Conservation (phyloP, 768 basidiomycete genomes). For the Suillus subalutaceus region DNA sequence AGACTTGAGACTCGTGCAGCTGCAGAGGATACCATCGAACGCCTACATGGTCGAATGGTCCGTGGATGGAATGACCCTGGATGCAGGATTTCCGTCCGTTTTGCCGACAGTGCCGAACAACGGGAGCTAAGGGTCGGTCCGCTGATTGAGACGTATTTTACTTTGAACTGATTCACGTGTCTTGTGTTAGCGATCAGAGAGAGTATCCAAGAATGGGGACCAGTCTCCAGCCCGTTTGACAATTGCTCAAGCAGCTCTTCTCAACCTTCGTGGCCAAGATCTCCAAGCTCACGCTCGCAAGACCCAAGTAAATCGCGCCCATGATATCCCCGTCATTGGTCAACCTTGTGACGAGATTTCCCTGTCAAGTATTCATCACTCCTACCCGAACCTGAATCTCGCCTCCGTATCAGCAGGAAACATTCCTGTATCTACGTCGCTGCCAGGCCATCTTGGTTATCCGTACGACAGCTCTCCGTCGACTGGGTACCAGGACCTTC, state of each 20-base stretch:
- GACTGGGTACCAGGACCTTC: slow-evolving; percentile 17
- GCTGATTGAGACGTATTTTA: slow-evolving; percentile 5
- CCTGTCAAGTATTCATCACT: slow-evolving; percentile 9
- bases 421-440: slow-evolving; percentile 22
- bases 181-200: slow-evolving; percentile 57
- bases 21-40: slow-evolving; percentile 77
- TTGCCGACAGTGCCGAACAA: slow-evolving; percentile 79
- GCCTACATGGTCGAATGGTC: slow-evolving; percentile 79
- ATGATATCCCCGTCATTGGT: slow-evolving; percentile 13
- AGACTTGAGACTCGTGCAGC: slow-evolving; percentile 73
- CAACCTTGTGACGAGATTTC: slow-evolving; percentile 8
- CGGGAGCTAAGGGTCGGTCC: slow-evolving; percentile 69
- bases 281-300: slow-evolving; percentile 26
- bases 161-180: slow-evolving; percentile 8
- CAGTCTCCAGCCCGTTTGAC: slow-evolving; percentile 66
- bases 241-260: slow-evolving; percentile 76
- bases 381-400: slow-evolving; percentile 3
- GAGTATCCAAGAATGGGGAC: slow-evolving; percentile 61
- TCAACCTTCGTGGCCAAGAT: slow-evolving; percentile 75
- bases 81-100: slow-evolving; percentile 76
- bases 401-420: slow-evolving; percentile 8
- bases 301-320: slow-evolving; percentile 14
- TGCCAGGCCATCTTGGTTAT: slow-evolving; percentile 26
- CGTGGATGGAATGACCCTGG: slow-evolving; percentile 79
- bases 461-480: slow-evolving; percentile 21